Percentiles rank a stretch among this genome's conserved stretches.
phyloP scores from a whole-genome alignment of 805 yeast species.

The Candida nonsorbophila region DNA sequence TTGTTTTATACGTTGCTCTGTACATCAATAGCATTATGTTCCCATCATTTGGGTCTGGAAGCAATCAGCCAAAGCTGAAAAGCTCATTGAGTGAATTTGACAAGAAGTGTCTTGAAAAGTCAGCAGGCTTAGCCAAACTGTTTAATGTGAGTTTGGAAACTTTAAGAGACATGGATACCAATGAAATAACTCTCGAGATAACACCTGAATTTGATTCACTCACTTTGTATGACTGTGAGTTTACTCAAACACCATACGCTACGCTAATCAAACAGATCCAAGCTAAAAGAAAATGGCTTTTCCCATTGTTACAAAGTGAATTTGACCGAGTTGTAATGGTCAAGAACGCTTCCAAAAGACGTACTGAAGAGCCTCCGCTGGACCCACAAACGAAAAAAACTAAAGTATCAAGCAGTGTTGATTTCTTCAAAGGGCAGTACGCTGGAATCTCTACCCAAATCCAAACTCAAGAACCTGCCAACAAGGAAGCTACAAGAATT shows the following conservation, averaged over 20 bases:
- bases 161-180: conserved; percentile 28
- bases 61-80: conserved; percentile 13
- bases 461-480: conserved; percentile 16
- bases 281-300: conserved; percentile 24
- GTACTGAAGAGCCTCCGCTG: conserved; percentile 4
- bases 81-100: conserved; percentile 22
- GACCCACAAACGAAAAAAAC: conserved; percentile 13
- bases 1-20: conserved; percentile 29
- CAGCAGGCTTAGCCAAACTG: conserved; percentile 32
- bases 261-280: conserved; percentile 18
- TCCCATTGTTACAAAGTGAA: conserved; percentile 32
- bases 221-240: conserved; percentile 16
- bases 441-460: conserved; percentile 27
- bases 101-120: conserved; percentile 23
- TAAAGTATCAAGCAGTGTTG: conserved; percentile 26
- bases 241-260: conserved; percentile 10
- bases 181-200: conserved; percentile 18
- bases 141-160: conserved; percentile 37
- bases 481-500: conserved; percentile 35
- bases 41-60: conserved; percentile 18
- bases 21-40: conserved; percentile 23
- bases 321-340: conserved; percentile 16
- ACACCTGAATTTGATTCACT: conserved; percentile 33
- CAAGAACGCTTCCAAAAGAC: conserved; percentile 8
- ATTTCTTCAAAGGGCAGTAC: conserved; percentile 34